phyloP scores from a whole-genome alignment of 805 yeast species.

The Monosporozyma unispora region DNA sequence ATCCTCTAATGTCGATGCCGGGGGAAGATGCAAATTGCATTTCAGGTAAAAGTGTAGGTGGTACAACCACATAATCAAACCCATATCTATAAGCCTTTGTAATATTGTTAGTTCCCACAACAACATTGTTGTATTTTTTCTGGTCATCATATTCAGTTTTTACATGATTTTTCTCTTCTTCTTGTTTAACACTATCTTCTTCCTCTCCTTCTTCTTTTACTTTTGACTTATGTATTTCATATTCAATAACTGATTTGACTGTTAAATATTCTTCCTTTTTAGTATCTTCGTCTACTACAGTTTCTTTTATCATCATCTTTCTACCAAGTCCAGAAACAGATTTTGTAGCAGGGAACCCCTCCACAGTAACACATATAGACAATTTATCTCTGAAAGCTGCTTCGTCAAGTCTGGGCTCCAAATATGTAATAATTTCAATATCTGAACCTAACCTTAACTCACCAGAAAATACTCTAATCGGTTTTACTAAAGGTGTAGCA shows the following conservation, averaged over 20 bases:
- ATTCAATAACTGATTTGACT: slow-evolving; percentile 19
- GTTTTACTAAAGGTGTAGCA: slow-evolving; percentile 19
- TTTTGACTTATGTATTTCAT: slow-evolving; percentile 14
- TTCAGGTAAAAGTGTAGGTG: slow-evolving; percentile 37
- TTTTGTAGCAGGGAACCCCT: slow-evolving; percentile 48
- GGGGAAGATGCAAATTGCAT: slow-evolving; percentile 35
- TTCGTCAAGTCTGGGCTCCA: not conserved
- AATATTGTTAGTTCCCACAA: slow-evolving; percentile 30
- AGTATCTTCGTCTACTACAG: slow-evolving; percentile 1
- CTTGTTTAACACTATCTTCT: slow-evolving; percentile 17
- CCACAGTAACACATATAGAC: slow-evolving; percentile 39
- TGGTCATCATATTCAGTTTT: not conserved
- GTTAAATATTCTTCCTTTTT: slow-evolving; percentile 7
- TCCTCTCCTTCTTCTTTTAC: slow-evolving; percentile 14
- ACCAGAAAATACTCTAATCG: slow-evolving; percentile 26
- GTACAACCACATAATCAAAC: slow-evolving; percentile 44
- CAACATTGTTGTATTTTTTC: slow-evolving; percentile 18
- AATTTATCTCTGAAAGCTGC: slow-evolving; percentile 21
- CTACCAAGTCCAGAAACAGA: slow-evolving; percentile 19
- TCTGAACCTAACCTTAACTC: slow-evolving; percentile 23
- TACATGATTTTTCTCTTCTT: slow-evolving; percentile 10
- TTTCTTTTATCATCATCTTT: slow-evolving; percentile 16
- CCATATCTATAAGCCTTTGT: slow-evolving; percentile 65
- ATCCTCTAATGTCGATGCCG: slow-evolving; percentile 59
- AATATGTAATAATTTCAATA: slow-evolving; percentile 1